These are phyloP conservation scores for Medicago truncatula DNA, from an alignment of 306 rosid genomes.

Conservation along the genomic window MtrunA17r5.0-ANR NC_053043.1:49910001-49910500, in stretches of 20 bases:
- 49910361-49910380: too few relatives aligned
- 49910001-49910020: too few relatives aligned
- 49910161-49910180: background rate
- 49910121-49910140: background rate
- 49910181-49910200: background rate
- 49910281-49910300: too few relatives aligned
- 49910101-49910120: background rate
- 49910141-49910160: background rate
- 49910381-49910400: background rate
- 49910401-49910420: background rate
- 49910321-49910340: background rate
- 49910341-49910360: too few relatives aligned
- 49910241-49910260: background rate
- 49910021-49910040: background rate
- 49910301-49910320: background rate
- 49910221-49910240: conserved; percentile 13
- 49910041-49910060: background rate
- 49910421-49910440: conserved; percentile 25
- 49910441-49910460: conserved; percentile 1
- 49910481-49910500: too few relatives aligned
- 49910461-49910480: background rate
- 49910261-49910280: background rate
- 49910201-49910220: conserved; percentile 1
- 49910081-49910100: background rate
- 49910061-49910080: background rate